Base-by-base conservation (phyloP, 164 flowering plant species). In the Annona squamosa region DNA sequence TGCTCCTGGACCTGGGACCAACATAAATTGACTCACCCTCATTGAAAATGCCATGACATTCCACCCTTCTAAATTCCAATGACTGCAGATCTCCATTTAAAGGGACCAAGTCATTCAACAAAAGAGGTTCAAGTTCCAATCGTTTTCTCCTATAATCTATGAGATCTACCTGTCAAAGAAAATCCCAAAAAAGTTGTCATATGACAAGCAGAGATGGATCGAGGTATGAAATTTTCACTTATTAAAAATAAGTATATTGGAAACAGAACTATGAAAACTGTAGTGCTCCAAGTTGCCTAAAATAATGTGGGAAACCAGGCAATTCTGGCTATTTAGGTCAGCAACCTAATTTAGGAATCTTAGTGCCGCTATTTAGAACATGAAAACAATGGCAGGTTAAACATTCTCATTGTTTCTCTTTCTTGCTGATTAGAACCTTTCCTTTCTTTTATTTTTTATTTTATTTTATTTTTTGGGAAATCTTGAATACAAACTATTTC, bases 1-100 rank as follows among this genome's bases (percentile, higher is more conserved):
- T 89, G 82, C 97, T 90, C 82, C 99, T 87, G 48, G 98, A 91
- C 46, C 97, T 91, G 41, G 99, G 99, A 41, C 99, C 99, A 19
- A 95, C 80, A 79, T 75, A 95, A 64, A 95, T 82, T 5, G 98
- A 91, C 72, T 73, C 93, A 59, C 83, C 79, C 67, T 95, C 98
- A 77, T 95, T 96, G 72, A 90, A 90, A 74, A 84, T 78, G 63
- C 99, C 99, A 84, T 80, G 86, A 71, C 91, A 87, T 9, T 70
- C 16, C 70, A 93, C 86, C 84, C 84, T 87, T 76, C 94, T 86
- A 81, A 95, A 95, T 81, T 93, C 99, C 75, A 88, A 67, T 65
- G 86, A 68, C 65, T 79, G 79, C 76, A 78, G 65, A 9, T 84
- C 79, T 72, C 80, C 83, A 69, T 47, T 72, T 0, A 84, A 73